These are phyloP conservation scores for Plasmodium berghei DNA, from an alignment of 169 alveolate genomes.

Conservation along the genomic window DNA sequence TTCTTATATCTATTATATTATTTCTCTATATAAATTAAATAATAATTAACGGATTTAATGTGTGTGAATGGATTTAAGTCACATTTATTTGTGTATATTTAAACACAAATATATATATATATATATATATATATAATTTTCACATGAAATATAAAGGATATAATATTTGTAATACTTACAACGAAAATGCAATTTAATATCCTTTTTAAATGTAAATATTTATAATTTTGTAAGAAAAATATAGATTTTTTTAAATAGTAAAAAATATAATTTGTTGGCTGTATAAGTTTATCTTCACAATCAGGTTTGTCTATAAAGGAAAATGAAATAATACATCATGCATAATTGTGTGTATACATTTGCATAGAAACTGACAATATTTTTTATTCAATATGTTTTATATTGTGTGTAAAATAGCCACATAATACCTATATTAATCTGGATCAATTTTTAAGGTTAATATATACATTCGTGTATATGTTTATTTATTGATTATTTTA, in stretches of 20 bases:
- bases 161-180: slow-evolving; percentile 14
- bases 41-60: background rate
- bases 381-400: too few species aligned
- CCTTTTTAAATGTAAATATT: slow-evolving; percentile 57
- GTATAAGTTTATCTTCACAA: slow-evolving; percentile 26
- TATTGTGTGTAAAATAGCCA: background rate
- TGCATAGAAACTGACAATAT: background rate
- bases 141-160: too few species aligned
- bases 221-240: slow-evolving; percentile 57
- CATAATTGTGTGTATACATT: background rate
- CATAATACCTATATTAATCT: too few species aligned
- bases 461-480: background rate
- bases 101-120: background rate
- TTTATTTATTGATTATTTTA: background rate
- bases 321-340: background rate
- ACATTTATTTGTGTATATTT: background rate
- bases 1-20: slow-evolving; percentile 60
- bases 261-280: slow-evolving; percentile 47
- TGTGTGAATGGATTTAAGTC: background rate
- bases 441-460: background rate
- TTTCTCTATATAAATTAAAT: slow-evolving; percentile 26
- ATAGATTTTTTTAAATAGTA: slow-evolving; percentile 68
- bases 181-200: slow-evolving; percentile 43
- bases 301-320: slow-evolving; percentile 16
- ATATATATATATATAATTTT: background rate